Percentiles rank a stretch among this genome's conserved stretches.
Conservation (phyloP, 192 early-diverging fungal species). For the Backusella parvicylindrica region DNA sequence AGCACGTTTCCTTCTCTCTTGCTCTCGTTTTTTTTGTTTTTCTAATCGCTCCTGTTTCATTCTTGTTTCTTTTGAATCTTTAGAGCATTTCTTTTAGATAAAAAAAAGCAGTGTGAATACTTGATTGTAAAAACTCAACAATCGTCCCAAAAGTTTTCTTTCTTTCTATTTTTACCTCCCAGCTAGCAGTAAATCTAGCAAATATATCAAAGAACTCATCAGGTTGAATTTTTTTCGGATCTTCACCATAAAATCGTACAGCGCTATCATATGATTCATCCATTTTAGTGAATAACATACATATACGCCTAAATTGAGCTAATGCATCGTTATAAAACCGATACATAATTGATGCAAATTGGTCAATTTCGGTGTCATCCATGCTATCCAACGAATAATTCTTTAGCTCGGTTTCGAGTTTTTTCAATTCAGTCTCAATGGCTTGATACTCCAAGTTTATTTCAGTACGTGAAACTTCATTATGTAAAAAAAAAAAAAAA, state of each 20-base stretch:
- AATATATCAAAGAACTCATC: constrained; percentile 88
- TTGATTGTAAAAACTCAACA: background rate
- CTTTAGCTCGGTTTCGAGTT: constrained; percentile 41
- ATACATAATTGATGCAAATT: constrained; percentile 60
- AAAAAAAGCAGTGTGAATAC: background rate
- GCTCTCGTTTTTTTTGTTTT: constrained; percentile 44
- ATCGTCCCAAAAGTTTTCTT: background rate
- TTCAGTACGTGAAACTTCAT: constrained; percentile 21
- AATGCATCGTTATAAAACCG: constrained; percentile 60
- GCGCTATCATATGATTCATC: constrained; percentile 62
- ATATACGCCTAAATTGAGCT: constrained; percentile 52
- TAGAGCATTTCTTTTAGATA: constrained; percentile 9
- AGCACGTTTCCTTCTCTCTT: constrained; percentile 33
- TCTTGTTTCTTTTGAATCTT: constrained; percentile 3
- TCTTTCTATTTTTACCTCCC: constrained; percentile 30
- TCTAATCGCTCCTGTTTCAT: constrained; percentile 46
- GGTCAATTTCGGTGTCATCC: constrained; percentile 48
- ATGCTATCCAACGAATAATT: constrained; percentile 21
- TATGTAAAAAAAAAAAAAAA: background rate
- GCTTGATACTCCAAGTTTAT: constrained; percentile 42
- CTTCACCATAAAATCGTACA: constrained; percentile 70
- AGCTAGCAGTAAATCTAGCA: constrained; percentile 68
- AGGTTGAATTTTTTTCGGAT: constrained; percentile 63
- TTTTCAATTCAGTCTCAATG: constrained; percentile 37
- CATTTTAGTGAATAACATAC: constrained; percentile 59